A percentile compares a stretch with the other conserved stretches of the same genome.
Conservation (phyloP, 495 filamentous ascomycete genomes). For the Penicillium cosmopolitanum region DNA sequence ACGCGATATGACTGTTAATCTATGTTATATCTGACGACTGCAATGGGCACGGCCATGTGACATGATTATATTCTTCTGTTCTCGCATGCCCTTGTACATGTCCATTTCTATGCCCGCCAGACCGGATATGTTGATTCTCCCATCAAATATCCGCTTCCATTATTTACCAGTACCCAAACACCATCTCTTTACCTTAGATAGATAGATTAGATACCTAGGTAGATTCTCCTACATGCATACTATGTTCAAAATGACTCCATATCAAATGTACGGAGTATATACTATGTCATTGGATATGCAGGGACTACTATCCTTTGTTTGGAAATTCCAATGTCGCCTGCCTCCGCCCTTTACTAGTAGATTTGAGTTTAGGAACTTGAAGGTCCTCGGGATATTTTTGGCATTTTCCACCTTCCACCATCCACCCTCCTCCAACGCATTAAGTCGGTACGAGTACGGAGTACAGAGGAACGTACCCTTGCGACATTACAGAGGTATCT, state of each 20-base stretch:
- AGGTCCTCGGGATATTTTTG: not conserved
- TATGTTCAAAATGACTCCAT: not conserved
- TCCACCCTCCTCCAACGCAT: not conserved
- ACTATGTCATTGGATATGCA: not conserved
- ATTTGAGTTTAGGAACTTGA: no score
- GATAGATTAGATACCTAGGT: constrained; percentile 35
- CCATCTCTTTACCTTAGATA: constrained; percentile 22
- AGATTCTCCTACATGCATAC: constrained; percentile 7
- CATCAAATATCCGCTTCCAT: not conserved
- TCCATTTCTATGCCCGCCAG: not conserved
- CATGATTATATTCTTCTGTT: not conserved
- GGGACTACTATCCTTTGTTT: not conserved
- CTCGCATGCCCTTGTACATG: not conserved
- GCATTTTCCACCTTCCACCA: not conserved
- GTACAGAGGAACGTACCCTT: not conserved
- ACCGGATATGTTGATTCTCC: not conserved
- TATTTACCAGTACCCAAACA: not conserved
- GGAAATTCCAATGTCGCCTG: not conserved
- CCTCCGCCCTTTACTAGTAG: not conserved
- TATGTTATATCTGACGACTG: constrained; percentile 17
- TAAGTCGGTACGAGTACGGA: not conserved
- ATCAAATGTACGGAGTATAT: not conserved
- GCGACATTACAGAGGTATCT: not conserved
- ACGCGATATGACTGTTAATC: constrained; percentile 16
- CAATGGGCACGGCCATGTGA: constrained; percentile 9